Base-by-base conservation (phyloP, 768 basidiomycete species). In the Candolleomyces eurysporus region DNA sequence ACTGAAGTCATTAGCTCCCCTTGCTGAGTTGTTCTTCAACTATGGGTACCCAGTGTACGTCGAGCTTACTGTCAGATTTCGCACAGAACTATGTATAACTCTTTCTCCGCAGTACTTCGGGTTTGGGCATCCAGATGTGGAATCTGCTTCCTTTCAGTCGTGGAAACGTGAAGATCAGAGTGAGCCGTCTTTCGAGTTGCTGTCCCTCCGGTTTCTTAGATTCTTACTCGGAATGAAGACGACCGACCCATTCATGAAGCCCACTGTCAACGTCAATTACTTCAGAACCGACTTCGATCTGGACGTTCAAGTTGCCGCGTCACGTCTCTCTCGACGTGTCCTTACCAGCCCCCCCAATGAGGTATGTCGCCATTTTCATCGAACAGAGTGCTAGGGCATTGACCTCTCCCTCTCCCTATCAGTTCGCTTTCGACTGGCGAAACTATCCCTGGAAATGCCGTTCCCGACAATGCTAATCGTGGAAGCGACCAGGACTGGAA, bases 81-180 rank as follows among this genome's bases (percentile, higher is more conserved):
- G 14, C 22, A 36, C 55, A 13, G 9, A 13, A 42, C 10, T 19
- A 7, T 57, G 60, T 17, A 32, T 40, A 31, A 5, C 30, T 55
- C 39, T 60, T 39, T 19, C 26, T 26, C 26, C 59, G 21, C 58
- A 82, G 80, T 53, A 75, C 70, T 9, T n/a, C n/a, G n/a, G n/a
- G n/a, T n/a, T 61, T 84, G 16, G 83, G 83, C 2, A 77, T 85
- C 54, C 73, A 76, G 59, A 75, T 79, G 71, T 86, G 84, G 84
- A 77, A 78, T 57, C 75, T 86, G 17, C 75, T 86, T 4, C 84
- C 84, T 1, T 85, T 84, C 72, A 80, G 80, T 68, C 71, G 84
- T 26, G 84, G 84, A 7, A 76, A 66, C n/a, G 79, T 84, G 31
- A 72, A 72, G 53, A 79, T 84, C 64, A 78, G 71, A 7, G 82